These are phyloP conservation scores for Sporopachydermia quercuum DNA, from an alignment of 805 yeast species.

Conservation along the genomic window DNA sequence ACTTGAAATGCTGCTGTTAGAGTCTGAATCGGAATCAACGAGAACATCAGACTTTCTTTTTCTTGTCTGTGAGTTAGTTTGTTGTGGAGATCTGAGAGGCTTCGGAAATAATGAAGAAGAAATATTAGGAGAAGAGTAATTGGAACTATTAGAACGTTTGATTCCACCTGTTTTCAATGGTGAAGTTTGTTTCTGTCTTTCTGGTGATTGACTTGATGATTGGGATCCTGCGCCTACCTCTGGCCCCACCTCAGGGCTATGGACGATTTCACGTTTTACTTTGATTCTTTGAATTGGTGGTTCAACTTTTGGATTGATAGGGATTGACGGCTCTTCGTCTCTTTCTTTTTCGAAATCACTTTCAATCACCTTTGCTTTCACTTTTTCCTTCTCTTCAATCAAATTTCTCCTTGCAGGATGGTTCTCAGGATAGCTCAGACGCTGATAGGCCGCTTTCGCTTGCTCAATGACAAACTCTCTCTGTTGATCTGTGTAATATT, in stretches of 20 bases:
- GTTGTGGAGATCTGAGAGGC: constrained; percentile 5
- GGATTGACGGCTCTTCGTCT: constrained; percentile 2
- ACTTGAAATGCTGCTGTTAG: constrained; percentile 12
- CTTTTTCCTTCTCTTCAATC: constrained; percentile 9
- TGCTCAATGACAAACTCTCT: constrained; percentile 16
- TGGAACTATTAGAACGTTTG: too few relatives aligned
- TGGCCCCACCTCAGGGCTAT: too few relatives aligned
- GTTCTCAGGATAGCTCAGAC: constrained; percentile 14
- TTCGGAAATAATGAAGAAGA: constrained; percentile 8
- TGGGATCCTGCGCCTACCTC: too few relatives aligned
- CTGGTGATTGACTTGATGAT: too few relatives aligned
- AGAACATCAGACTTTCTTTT: constrained; percentile 4
- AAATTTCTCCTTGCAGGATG: constrained; percentile 15
- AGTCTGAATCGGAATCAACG: constrained; percentile 5
- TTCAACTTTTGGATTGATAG: constrained; percentile 4
- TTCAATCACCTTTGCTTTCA: constrained; percentile 11
- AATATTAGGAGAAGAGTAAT: too few relatives aligned
- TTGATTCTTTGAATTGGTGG: constrained; percentile 5
- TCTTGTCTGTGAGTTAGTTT: constrained; percentile 6
- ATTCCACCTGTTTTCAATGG: not conserved
- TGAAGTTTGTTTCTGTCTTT: not conserved
- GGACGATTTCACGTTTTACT: too few relatives aligned
- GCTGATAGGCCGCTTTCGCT: constrained; percentile 16
- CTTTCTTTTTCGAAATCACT: constrained; percentile 1
- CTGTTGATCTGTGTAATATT: constrained; percentile 19